Evolutionary conservation across 2,329 filamentous ascomycete genomes (phyloP).

Genomic region (Fusarium sp.): DNA sequence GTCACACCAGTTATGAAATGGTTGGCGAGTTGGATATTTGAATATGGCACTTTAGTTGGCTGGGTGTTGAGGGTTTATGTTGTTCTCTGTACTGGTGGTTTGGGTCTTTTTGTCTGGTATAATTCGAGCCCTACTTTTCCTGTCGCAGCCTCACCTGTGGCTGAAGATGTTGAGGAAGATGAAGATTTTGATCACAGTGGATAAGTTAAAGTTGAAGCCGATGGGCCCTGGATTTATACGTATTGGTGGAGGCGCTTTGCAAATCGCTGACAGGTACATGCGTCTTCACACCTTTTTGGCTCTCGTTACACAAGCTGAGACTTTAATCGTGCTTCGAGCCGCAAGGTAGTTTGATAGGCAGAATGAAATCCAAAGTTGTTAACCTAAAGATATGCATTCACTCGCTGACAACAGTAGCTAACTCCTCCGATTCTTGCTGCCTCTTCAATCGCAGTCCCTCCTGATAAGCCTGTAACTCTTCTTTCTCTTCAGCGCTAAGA

Average conservation of each 20-base stretch:
- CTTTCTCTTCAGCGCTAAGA: constrained; percentile 12
- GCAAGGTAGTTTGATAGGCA: too few relatives aligned
- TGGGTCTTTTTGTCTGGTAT: constrained; percentile 6
- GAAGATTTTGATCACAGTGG: background rate
- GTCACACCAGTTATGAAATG: constrained; percentile 23
- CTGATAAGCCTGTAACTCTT: constrained; percentile 12
- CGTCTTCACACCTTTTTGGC: too few relatives aligned
- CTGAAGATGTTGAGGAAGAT: background rate
- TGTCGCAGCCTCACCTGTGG: background rate
- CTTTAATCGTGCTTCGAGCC: too few relatives aligned
- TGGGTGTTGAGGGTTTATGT: constrained; percentile 4
- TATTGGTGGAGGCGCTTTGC: too few relatives aligned
- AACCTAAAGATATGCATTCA: too few relatives aligned
- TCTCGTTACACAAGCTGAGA: too few relatives aligned
- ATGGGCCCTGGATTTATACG: too few relatives aligned
- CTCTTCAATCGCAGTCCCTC: background rate
- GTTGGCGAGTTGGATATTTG: constrained; percentile 11
- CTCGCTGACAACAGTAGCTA: background rate
- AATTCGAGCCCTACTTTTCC: constrained; percentile 2
- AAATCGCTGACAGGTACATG: too few relatives aligned
- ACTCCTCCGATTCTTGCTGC: background rate
- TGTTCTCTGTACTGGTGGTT: background rate
- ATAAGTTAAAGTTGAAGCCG: too few relatives aligned
- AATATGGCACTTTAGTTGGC: background rate
- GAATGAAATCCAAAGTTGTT: too few relatives aligned